Evolutionary conservation across 306 rosid genomes (phyloP), one percentile per base, ranked within the genome.

Genomic region (Fragaria nilgerrensis): DNA sequence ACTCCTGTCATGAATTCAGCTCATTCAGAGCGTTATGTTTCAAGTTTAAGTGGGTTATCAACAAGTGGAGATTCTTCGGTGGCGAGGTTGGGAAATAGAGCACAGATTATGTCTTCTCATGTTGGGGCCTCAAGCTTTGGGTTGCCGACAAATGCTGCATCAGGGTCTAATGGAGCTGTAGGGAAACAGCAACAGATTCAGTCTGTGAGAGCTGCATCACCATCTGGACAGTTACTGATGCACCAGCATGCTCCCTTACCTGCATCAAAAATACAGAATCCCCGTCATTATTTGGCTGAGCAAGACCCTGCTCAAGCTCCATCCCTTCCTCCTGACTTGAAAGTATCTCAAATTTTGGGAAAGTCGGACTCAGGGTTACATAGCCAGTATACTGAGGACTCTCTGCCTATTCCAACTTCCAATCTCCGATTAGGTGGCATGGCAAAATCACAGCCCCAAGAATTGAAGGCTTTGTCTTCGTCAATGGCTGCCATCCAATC

Each of bases 211-310:
- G 78, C 77, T 27, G 89, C 82, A 78, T 79, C 79, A 53, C 83
- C 90, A 85, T 80, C 89, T 34, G 87, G 74, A 70, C 90, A 84
- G 82, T 86, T 90, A 55, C 85, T 90, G 62, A 74, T 86, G 82
- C 84, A 47, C 79, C 90, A 83, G 67, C 79, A 72, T 78, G 70
- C 93, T 71, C 82, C 84, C 10, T 80, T 88, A 48, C 84, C 77
- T n/a, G 65, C 81, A 41, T 73, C 69, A 79, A 64, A 83, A 45
- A 68, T 52, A 34, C 80, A 64, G 68, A 84, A 75, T 74, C 50
- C 87, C 47, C 81, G 74, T 79, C 81, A 74, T 90, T 89, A 86
- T 37, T 52, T 72, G 70, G 69, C 81, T 14, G 87, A 84, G 82
- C 83, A 85, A 82, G 83, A 86, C 41, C 72, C 25, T 62, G 66